Base-by-base conservation (phyloP, 2,329 filamentous ascomycete genomes). In the Xylariomycetidae sp. region DNA sequence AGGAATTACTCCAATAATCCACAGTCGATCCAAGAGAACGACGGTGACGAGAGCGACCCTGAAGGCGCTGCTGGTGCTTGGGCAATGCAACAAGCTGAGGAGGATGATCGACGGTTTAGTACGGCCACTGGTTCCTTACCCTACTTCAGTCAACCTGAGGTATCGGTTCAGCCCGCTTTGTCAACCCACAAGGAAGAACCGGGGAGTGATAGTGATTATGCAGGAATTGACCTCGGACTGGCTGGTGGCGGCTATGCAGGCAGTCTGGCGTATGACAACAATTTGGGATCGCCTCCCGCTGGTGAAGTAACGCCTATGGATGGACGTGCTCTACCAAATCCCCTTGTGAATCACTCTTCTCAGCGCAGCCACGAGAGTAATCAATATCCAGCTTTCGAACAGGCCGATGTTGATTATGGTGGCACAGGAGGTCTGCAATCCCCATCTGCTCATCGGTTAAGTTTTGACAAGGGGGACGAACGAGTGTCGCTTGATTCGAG, bases 391-490 rank as follows among this genome's bases (percentile, higher is more conserved):
- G 63, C 65, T 6, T 73, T 73, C 44, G 54, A 64, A 11, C 72
- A 80, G 34, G 87, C 84, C 5, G 76, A 85, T 34, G 83, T 95
- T 31, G 90, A 97, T 58, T 88, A 87, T 29, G 85, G 79, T 31
- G 89, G 86, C 6, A 96, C 88, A n/a, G 92, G 90, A 25, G 92
- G 92, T 2, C 63, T 96, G 17, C 80, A 88, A 41, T 77, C 85
- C 37, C 88, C 89, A 3, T 78, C 71, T 31, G 70, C 69, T 6
- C 75, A 88, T 45, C 77, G 88, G 40, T 69, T 88, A 50, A 96
- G 88, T 61, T 96, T 92, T 49, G 90, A 97, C 48, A 88, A 95
- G 55, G 90, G 87, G 2, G 92, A 96, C 47, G 92, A 97, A 57
- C 72, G 69, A 11, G 71, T 72, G 13, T 78, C 74, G 2, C 46